Percentiles rank a stretch among this genome's conserved stretches.
phyloP scores from a whole-genome alignment of 495 filamentous ascomycete genomes.

The Neurospora sp. region DNA sequence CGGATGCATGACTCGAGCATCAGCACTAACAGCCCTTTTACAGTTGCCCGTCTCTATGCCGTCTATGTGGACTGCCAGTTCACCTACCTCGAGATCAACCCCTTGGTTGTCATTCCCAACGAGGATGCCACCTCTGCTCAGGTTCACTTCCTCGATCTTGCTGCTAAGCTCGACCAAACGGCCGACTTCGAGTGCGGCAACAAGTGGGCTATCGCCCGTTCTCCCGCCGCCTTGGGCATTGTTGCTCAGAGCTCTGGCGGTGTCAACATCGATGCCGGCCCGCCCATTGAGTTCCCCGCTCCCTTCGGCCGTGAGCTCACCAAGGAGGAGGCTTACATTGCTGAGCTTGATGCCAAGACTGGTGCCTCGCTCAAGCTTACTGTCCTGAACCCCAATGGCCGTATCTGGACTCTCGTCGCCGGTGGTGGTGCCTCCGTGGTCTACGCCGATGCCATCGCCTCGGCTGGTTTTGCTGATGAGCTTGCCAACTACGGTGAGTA shows the following conservation, averaged over 20 bases:
- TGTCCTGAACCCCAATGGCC: conserved; percentile 80
- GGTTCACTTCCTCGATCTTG: conserved; percentile 96
- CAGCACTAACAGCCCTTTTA: not conserved
- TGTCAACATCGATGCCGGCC: conserved; percentile 91
- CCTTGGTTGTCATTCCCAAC: conserved; percentile 95
- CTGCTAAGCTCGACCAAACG: conserved; percentile 97
- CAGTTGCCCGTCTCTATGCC: conserved; percentile 59
- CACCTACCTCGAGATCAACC: conserved; percentile 99
- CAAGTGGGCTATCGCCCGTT: conserved; percentile 95
- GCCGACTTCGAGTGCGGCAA: conserved; percentile 98
- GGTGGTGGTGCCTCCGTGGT: conserved; percentile 99
- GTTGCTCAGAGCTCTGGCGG: conserved; percentile 50
- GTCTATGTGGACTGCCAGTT: conserved; percentile 99
- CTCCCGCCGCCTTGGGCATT: conserved; percentile 77
- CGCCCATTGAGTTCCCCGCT: conserved; percentile 97
- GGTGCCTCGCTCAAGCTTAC: conserved; percentile 98
- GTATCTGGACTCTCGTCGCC: conserved; percentile 96
- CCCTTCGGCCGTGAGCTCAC: conserved; percentile 96
- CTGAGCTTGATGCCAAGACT: conserved; percentile 97
- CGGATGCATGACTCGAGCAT: not conserved
- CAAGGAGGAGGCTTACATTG: conserved; percentile 98
- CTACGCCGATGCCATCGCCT: conserved; percentile 97
- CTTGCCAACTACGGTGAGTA: conserved; percentile 99
- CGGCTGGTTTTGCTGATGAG: conserved; percentile 87
- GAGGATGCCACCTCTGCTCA: conserved; percentile 80